These are phyloP conservation scores for Ophiosphaerella herpotricha DNA, from an alignment of 2,329 filamentous ascomycete genomes.

Conservation along the genomic window DNA sequence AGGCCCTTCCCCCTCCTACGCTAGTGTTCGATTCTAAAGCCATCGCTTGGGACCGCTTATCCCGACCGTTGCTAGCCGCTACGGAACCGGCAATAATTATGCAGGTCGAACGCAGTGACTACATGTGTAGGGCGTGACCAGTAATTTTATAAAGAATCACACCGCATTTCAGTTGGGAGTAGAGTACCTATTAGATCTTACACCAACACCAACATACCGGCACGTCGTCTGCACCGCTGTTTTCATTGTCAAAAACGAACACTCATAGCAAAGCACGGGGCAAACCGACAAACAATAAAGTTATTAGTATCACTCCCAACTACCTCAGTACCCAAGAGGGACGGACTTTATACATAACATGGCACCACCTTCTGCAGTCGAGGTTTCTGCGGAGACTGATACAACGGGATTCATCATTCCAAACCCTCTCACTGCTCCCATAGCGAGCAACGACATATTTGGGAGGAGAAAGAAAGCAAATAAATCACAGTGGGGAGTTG, in stretches of 20 bases:
- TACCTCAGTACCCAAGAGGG: neutral
- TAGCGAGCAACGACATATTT: constrained; percentile 65
- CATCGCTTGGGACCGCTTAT: constrained; percentile 23
- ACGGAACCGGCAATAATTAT: constrained; percentile 22
- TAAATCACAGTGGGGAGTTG: constrained; percentile 72
- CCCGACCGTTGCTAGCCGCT: constrained; percentile 42
- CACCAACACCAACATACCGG: neutral
- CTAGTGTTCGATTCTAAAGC: constrained; percentile 11
- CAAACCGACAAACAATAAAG: neutral
- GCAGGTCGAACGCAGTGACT: constrained; percentile 21
- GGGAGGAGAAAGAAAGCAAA: constrained; percentile 72
- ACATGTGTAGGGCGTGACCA: constrained; percentile 31
- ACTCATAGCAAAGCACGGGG: neutral
- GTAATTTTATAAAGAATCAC: constrained; percentile 3
- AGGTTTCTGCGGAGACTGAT: constrained; percentile 53
- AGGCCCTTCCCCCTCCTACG: neutral
- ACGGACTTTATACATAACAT: constrained; percentile 15
- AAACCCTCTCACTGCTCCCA: constrained; percentile 57
- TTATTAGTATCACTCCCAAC: neutral
- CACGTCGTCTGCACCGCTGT: neutral
- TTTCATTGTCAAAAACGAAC: neutral
- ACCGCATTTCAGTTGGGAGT: neutral
- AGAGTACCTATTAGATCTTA: neutral
- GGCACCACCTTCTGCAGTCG: constrained; percentile 45
- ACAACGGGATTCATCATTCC: constrained; percentile 53